Evolutionary conservation across 768 basidiomycete genomes (phyloP).

Genomic region (Pholiota molesta): DNA sequence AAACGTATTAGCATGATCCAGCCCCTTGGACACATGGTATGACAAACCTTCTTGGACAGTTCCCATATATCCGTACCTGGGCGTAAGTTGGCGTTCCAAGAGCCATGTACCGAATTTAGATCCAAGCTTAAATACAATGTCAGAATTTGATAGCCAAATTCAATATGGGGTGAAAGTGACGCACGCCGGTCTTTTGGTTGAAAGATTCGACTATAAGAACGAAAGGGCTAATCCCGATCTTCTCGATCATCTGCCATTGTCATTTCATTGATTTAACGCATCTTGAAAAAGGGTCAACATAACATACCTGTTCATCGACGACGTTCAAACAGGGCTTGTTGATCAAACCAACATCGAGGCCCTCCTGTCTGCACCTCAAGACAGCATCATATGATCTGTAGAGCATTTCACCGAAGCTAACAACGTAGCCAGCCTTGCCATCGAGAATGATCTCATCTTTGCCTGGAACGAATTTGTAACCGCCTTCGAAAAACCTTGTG

Average conservation of each 20-base stretch:
- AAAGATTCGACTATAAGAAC: slow-evolving; percentile 86
- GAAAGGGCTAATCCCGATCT: slow-evolving; percentile 75
- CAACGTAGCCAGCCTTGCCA: slow-evolving; percentile 80
- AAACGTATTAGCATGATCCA: slow-evolving; percentile 12
- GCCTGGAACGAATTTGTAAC: slow-evolving; percentile 81
- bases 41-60: slow-evolving; percentile 67
- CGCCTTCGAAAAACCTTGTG: slow-evolving; percentile 62
- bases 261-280: slow-evolving; percentile 28
- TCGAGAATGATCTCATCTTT: slow-evolving; percentile 84
- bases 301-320: slow-evolving; percentile 73
- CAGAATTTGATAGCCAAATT: slow-evolving; percentile 2
- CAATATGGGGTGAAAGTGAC: slow-evolving; percentile 14
- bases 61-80: slow-evolving; percentile 83
- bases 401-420: slow-evolving; percentile 86
- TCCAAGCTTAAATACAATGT: slow-evolving; percentile 51
- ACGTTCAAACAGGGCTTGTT: slow-evolving; percentile 86
- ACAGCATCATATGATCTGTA: slow-evolving; percentile 87
- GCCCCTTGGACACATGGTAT: slow-evolving; percentile 2
- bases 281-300: not conserved
- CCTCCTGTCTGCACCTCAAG: slow-evolving; percentile 67
- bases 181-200: slow-evolving; percentile 86
- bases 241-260: slow-evolving; percentile 45
- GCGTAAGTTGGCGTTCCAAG: slow-evolving; percentile 78
- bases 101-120: slow-evolving; percentile 88
- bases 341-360: slow-evolving; percentile 81